These are phyloP conservation scores for Phytophthora macrochlamydospora DNA, from an alignment of 352 stramenopile species.

Conservation along the genomic window DNA sequence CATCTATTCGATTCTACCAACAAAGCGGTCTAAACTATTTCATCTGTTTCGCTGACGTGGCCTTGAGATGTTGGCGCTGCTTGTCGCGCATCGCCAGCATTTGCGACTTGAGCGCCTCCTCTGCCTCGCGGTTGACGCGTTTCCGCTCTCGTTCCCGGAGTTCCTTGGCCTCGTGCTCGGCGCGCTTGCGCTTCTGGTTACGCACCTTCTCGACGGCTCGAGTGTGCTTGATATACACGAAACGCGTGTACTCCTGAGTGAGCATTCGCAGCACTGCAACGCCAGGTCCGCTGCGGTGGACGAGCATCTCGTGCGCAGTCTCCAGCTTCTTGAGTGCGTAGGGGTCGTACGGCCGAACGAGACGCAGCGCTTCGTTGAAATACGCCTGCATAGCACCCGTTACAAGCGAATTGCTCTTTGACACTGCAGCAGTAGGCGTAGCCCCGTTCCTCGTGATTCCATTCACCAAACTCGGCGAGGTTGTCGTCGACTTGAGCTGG, in stretches of 20 bases:
- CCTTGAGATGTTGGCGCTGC: slow-evolving; percentile 56
- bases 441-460: neutral
- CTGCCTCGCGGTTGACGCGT: slow-evolving; percentile 67
- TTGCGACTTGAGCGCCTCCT: slow-evolving; percentile 76
- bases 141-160: slow-evolving; percentile 68
- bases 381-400: slow-evolving; percentile 46
- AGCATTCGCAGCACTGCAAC: slow-evolving; percentile 73
- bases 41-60: slow-evolving; percentile 29
- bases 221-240: slow-evolving; percentile 85
- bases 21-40: neutral
- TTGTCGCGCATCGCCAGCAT: slow-evolving; percentile 85
- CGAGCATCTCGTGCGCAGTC: slow-evolving; percentile 62
- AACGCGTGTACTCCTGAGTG: slow-evolving; percentile 85
- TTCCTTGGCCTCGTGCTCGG: slow-evolving; percentile 65
- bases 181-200: slow-evolving; percentile 72
- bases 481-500: neutral
- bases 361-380: slow-evolving; percentile 66
- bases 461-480: slow-evolving; percentile 5
- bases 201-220: slow-evolving; percentile 72
- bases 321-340: slow-evolving; percentile 76
- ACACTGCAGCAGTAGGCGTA: slow-evolving; percentile 4
- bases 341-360: slow-evolving; percentile 69
- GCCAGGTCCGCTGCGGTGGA: slow-evolving; percentile 57
- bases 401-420: slow-evolving; percentile 26
- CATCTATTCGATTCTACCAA: neutral